These are phyloP conservation scores for Pseudogymnoascus sp. DNA, from an alignment of 2,329 filamentous ascomycete genomes.

Conservation along the genomic window DNA sequence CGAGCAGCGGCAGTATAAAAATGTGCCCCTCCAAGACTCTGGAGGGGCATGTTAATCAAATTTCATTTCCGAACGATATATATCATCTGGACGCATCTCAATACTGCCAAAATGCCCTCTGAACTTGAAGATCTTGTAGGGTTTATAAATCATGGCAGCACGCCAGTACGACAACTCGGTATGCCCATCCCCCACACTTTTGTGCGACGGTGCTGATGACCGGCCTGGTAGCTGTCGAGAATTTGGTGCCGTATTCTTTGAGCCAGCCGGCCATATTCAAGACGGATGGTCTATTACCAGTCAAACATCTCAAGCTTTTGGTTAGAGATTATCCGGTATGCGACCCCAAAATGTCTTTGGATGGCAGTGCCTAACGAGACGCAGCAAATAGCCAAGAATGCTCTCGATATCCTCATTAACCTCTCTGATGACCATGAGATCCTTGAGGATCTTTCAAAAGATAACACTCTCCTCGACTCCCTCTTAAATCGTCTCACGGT, in stretches of 20 bases:
- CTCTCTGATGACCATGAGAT: slow-evolving; percentile 70
- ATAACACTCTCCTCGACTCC: slow-evolving; percentile 72
- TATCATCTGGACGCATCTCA: neutral
- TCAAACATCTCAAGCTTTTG: slow-evolving; percentile 81
- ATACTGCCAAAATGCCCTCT: slow-evolving; percentile 51
- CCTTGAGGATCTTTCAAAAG: slow-evolving; percentile 61
- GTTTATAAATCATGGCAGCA: slow-evolving; percentile 87
- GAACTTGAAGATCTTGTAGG: slow-evolving; percentile 84
- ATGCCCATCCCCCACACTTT: slow-evolving; percentile 21
- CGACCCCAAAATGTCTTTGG: neutral
- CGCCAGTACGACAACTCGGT: slow-evolving; percentile 78
- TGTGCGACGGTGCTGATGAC: slow-evolving; percentile 18
- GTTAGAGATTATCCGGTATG: slow-evolving; percentile 71
- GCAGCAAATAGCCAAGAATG: slow-evolving; percentile 86
- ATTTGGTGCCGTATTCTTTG: slow-evolving; percentile 74
- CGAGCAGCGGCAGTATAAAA: slow-evolving; percentile 3
- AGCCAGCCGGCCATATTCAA: slow-evolving; percentile 77
- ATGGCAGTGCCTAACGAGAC: slow-evolving; percentile 8
- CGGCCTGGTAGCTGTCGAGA: slow-evolving; percentile 58
- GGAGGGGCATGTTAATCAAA: neutral
- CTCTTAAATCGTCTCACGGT: slow-evolving; percentile 66
- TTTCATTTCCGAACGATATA: neutral
- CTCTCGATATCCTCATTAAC: slow-evolving; percentile 83
- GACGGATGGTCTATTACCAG: slow-evolving; percentile 62
- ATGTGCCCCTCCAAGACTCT: neutral